A percentile compares a stretch with the other conserved stretches of the same genome.
Conservation (phyloP, 2,329 filamentous ascomycete genomes). For the Alternaria alternata region DNA sequence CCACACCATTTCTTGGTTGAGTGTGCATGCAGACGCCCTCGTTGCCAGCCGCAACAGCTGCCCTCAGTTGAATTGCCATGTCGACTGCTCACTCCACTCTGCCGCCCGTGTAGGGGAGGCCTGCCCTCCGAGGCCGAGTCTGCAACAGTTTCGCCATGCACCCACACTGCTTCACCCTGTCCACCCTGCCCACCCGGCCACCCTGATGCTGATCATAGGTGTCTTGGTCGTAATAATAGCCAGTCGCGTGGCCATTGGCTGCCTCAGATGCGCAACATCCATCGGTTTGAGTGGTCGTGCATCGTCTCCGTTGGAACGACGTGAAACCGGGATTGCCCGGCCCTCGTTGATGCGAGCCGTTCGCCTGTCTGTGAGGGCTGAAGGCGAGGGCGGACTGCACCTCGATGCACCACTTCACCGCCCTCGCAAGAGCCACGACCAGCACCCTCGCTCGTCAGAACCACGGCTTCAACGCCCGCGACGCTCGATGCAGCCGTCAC, state of each 20-base stretch:
- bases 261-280: constrained; percentile 27
- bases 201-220: constrained; percentile 14
- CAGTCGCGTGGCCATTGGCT: constrained; percentile 12
- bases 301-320: constrained; percentile 15
- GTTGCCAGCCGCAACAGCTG: constrained; percentile 4
- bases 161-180: no score
- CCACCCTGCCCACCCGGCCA: neutral
- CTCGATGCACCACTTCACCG: constrained; percentile 11
- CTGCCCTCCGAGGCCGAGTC: constrained; percentile 14
- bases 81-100: neutral
- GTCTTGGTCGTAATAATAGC: constrained; percentile 16
- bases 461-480: neutral
- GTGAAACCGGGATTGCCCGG: constrained; percentile 39
- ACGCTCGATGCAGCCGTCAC: neutral
- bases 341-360: constrained; percentile 16
- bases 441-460: neutral
- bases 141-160: constrained; percentile 5
- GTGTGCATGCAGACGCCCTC: constrained; percentile 15
- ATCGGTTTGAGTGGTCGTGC: constrained; percentile 18
- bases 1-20: constrained; percentile 9
- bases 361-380: constrained; percentile 10
- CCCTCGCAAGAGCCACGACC: constrained; percentile 8
- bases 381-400: neutral
- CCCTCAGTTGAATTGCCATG: neutral
- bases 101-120: neutral